Evolutionary conservation across 202 grass and related monocot genomes (phyloP).

Genomic region (Musa balbisiana): DNA sequence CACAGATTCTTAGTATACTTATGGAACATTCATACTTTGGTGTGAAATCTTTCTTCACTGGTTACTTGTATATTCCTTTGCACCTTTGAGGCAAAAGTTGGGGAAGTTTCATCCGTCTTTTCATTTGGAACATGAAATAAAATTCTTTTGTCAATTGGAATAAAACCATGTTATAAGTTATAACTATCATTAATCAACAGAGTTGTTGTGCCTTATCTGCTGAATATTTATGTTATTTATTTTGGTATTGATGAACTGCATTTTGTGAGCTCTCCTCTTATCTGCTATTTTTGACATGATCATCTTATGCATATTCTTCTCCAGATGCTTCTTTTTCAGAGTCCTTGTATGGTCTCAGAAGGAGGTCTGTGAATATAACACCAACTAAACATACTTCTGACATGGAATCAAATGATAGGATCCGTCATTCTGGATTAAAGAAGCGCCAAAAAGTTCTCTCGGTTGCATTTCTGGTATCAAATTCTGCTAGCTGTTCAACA

Average conservation of each 20-base stretch:
- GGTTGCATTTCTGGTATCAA: slow-evolving; percentile 76
- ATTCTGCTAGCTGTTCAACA: neutral
- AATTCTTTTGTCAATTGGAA: too few relatives aligned
- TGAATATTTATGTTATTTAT: neutral
- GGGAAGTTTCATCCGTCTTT: too few relatives aligned
- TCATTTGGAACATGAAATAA: too few relatives aligned
- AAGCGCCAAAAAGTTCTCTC: slow-evolving; percentile 84
- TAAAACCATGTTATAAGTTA: too few relatives aligned
- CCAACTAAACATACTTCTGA: slow-evolving; percentile 33
- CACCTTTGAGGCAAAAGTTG: too few relatives aligned
- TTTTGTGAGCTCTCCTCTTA: neutral
- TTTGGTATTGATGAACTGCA: neutral
- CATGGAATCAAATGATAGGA: slow-evolving; percentile 49
- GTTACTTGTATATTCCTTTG: too few relatives aligned
- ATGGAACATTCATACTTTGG: neutral
- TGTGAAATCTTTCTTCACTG: neutral
- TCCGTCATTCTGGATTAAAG: slow-evolving; percentile 53
- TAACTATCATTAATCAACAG: neutral
- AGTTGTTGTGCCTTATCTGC: neutral
- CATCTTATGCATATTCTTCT: slow-evolving; percentile 24
- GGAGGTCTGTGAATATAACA: slow-evolving; percentile 62
- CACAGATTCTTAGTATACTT: neutral
- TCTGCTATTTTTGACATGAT: neutral
- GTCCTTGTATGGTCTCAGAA: slow-evolving; percentile 88
- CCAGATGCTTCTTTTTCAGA: slow-evolving; percentile 98